Evolutionary conservation across 2,329 filamentous ascomycete genomes (phyloP), one percentile per base, ranked within the genome.

Genomic region (Aureobasidium zeae): DNA sequence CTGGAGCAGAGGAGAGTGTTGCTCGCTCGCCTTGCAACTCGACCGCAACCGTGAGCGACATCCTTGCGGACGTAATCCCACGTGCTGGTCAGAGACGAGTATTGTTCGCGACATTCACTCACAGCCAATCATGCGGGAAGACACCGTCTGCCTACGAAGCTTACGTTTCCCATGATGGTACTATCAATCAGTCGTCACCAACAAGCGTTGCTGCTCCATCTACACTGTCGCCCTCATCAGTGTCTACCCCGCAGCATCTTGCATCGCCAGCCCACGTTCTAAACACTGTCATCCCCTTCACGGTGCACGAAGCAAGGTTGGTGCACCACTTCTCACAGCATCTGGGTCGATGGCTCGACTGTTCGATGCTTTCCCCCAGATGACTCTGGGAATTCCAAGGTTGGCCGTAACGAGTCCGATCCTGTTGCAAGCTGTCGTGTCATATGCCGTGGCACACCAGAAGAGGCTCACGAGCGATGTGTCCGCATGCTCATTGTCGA

Each of bases 381-480:
- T 35, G 21, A 35, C 32, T 2, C 32, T 35, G 7, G 32, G 20
- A 20, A 35, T 35, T 4, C 32, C 32, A 12, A 20, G 17, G 15
- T 22, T 35, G 21, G 32, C 21, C 10, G 21, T n/a, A 22, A 12
- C 36, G 16, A 25, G 11, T 12, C 36, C 36, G 12, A 39, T 39
- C 5, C 26, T 35, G 32, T 13, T 35, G 32, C 32, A 35, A 35
- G 32, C 32, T n/a, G 32, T 35, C 5, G 11, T 35, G 10, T 35
- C 32, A n/a, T 39, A 25, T 16, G 36, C 36, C 10, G 36, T 24
- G 22, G 28, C 15, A 24, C 36, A 19, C 11, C 36, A 12, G 12
- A 29, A 25, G 22, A 25, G n/a, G 36, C 36, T 39, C 36, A 39
- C 26, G 36, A 39, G 22, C 21, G 36, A n/a, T 39, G 36, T 16